Evolutionary conservation across 768 basidiomycete species (phyloP), one percentile per base, ranked within the genome.

Genomic region (Boletus rex-veris): DNA sequence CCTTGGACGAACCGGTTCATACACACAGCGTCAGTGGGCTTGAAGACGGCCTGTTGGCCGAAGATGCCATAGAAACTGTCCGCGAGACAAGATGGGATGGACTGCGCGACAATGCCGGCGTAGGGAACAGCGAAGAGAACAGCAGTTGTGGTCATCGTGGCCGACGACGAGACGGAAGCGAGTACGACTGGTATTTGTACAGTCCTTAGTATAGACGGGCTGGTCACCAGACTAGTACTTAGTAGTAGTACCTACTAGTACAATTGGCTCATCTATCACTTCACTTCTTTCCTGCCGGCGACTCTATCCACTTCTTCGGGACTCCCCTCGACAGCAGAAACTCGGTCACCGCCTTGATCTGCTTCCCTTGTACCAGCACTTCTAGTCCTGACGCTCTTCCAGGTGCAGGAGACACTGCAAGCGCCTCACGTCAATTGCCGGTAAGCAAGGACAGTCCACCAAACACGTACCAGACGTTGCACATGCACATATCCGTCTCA

Each of bases 331-430:
- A 77, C 3, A 80, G 66, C 38, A 97, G 67, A 55, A 91, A 79
- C 5, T 89, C 86, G 10, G 77, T 73, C 11, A 92, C 86, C 3
- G 75, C 72, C 58, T 80, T 78, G 18, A 77, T 74, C 62, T 96
- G 92, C 57, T 88, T 89, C 2, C 94, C 94, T 64, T 96, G 94
- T 0, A 96, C 85, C 57, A 88, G 74, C 9, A 97, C 84, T 61
- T 94, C 90, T 48, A 80, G 60, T 2, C 80, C 80, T 2, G 80
- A 73, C 7, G 71, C 71, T 65, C 83, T 86, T 0, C 86, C 85
- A 6, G 73, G 74, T n/a, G 79, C 50, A 1, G 83, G 81, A 0
- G 83, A 79, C 15, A 87, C 88, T 90, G n/a, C 18, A 37, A 28
- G 33, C 14, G 11, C 3, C 14, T 4, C 26, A 21, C 38, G 39